These are phyloP conservation scores for Gracilariopsis chorda DNA, from an alignment of 23 red algal species.

Conservation along the genomic window DNA sequence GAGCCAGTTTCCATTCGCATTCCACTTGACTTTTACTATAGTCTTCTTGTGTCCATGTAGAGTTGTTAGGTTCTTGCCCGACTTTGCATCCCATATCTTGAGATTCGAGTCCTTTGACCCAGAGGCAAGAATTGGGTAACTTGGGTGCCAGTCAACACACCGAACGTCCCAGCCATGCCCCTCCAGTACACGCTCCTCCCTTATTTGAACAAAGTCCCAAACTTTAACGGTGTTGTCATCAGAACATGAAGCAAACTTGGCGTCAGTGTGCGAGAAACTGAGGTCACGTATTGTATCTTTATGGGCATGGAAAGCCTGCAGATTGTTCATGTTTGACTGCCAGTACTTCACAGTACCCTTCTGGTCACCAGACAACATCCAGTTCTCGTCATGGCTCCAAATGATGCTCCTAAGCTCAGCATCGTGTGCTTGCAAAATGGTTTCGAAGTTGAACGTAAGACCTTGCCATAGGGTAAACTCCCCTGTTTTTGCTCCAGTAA, in stretches of 20 bases:
- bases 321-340: slow-evolving; percentile 98
- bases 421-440: slow-evolving; percentile 97
- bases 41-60: slow-evolving; percentile 98
- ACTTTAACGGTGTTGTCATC: slow-evolving; percentile 95
- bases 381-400: slow-evolving; percentile 95
- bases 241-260: slow-evolving; percentile 96
- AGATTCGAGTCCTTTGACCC: slow-evolving; percentile 92
- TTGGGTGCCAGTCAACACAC: slow-evolving; percentile 97
- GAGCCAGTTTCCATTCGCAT: slow-evolving; percentile 93
- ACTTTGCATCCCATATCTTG: slow-evolving; percentile 98
- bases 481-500: slow-evolving; percentile 94
- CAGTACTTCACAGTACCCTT: slow-evolving; percentile 97
- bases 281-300: slow-evolving; percentile 93
- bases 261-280: slow-evolving; percentile 76
- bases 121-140: slow-evolving; percentile 86
- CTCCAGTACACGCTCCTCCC: slow-evolving; percentile 79
- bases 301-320: slow-evolving; percentile 96
- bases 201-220: slow-evolving; percentile 86
- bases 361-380: slow-evolving; percentile 95
- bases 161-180: slow-evolving; percentile 99
- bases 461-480: slow-evolving; percentile 99
- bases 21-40: slow-evolving; percentile 97
- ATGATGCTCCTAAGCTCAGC: slow-evolving; percentile 83
- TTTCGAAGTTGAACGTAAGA: slow-evolving; percentile 99
- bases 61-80: slow-evolving; percentile 92